These are phyloP conservation scores for Amyloporia xantha DNA, from an alignment of 768 basidiomycete species.

Conservation along the genomic window DNA sequence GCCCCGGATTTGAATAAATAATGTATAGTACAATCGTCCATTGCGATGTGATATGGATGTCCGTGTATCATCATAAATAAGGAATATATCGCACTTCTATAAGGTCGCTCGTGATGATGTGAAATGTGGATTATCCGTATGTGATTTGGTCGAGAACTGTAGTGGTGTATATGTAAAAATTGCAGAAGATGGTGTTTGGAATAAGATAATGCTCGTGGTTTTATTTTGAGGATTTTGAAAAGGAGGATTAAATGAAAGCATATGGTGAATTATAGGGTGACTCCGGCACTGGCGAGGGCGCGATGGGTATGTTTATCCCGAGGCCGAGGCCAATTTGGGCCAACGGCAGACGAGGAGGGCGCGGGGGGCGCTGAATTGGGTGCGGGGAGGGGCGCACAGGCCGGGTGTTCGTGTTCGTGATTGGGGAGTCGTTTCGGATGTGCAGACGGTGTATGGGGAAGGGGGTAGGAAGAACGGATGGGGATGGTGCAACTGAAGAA, in stretches of 20 bases:
- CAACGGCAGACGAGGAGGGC: background rate
- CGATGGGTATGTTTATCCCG: background rate
- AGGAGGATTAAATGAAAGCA: too few relatives aligned
- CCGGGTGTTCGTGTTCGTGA: background rate
- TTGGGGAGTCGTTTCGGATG: background rate
- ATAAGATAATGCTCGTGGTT: too few relatives aligned
- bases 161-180: too few relatives aligned
- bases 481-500: background rate
- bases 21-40: background rate
- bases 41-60: background rate
- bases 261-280: background rate
- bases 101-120: too few relatives aligned
- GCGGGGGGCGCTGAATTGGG: background rate
- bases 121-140: too few relatives aligned
- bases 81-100: too few relatives aligned
- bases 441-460: background rate
- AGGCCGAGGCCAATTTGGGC: background rate
- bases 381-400: background rate
- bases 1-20: background rate
- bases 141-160: too few relatives aligned
- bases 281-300: background rate
- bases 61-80: too few relatives aligned
- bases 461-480: background rate
- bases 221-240: too few relatives aligned
- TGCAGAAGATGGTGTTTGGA: too few relatives aligned